Evolutionary conservation across 495 filamentous ascomycete species (phyloP).

Genomic region (Chaetomium cochliodes): DNA sequence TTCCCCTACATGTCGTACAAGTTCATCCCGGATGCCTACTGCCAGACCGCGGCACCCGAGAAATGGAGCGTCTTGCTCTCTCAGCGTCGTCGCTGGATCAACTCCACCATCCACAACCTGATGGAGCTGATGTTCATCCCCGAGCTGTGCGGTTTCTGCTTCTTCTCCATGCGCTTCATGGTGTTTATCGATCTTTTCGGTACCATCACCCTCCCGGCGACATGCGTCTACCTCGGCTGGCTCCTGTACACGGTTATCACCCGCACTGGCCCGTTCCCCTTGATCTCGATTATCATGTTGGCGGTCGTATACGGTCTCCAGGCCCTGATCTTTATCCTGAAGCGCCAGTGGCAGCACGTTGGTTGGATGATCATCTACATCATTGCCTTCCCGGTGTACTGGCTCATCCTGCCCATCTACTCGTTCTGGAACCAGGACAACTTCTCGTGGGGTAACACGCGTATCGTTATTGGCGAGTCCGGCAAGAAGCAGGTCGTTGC

Average conservation of each 20-base stretch:
- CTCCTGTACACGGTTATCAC: conserved; percentile 78
- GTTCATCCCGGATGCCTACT: conserved; percentile 89
- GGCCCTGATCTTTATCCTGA: conserved; percentile 91
- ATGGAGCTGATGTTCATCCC: conserved; percentile 81
- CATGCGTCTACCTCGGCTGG: conserved; percentile 85
- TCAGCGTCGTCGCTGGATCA: conserved; percentile 97
- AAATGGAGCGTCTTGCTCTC: conserved; percentile 90
- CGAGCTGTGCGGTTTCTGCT: conserved; percentile 97
- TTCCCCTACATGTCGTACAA: conserved; percentile 96
- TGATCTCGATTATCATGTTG: conserved; percentile 84
- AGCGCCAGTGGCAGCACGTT: conserved; percentile 94
- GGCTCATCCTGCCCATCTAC: conserved; percentile 87
- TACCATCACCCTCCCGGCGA: conserved; percentile 89
- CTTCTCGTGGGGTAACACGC: conserved; percentile 97
- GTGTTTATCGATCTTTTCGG: conserved; percentile 94
- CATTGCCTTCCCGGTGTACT: conserved; percentile 89
- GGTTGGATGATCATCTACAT: conserved; percentile 99
- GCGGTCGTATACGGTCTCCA: conserved; percentile 93
- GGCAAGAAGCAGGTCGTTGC: conserved; percentile 86
- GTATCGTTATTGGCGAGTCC: conserved; percentile 92
- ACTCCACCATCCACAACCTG: conserved; percentile 95
- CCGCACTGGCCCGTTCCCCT: conserved; percentile 71
- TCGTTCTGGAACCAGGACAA: conserved; percentile 99
- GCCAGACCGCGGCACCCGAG: conserved; percentile 88
- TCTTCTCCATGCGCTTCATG: conserved; percentile 97